Evolutionary conservation across 2,329 filamentous ascomycete genomes (phyloP).

Genomic region (Aspergillus neoniger): DNA sequence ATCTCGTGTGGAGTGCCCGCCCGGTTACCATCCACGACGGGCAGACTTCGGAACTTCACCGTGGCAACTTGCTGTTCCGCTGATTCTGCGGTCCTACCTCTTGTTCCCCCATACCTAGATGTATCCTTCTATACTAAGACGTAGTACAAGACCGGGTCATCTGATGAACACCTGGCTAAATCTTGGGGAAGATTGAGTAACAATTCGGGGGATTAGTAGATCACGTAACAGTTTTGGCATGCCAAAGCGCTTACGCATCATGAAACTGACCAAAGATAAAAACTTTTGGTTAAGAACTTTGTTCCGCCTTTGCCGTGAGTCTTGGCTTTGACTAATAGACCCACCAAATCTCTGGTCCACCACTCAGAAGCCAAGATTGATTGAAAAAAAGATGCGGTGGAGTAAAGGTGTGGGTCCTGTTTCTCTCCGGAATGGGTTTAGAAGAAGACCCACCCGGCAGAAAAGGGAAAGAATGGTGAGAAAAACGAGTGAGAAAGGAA

Average conservation of each 20-base stretch:
- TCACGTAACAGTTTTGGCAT: neutral
- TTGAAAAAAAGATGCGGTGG: neutral
- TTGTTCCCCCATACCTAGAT: neutral
- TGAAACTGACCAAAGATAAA: neutral
- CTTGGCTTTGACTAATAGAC: neutral
- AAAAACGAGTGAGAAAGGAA: conserved; percentile 15
- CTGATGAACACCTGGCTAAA: neutral
- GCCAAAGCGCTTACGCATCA: neutral
- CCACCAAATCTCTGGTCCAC: neutral
- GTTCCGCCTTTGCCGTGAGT: neutral
- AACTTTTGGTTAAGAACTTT: neutral
- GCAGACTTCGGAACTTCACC: neutral
- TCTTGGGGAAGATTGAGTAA: neutral
- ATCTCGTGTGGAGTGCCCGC: conserved; percentile 7
- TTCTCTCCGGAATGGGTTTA: conserved; percentile 2
- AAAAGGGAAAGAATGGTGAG: neutral
- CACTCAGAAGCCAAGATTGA: neutral
- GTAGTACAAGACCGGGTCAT: neutral
- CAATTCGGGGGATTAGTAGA: neutral
- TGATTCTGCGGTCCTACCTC: neutral
- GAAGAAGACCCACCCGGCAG: conserved; percentile 5
- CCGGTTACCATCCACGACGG: neutral
- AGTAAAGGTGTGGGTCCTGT: neutral
- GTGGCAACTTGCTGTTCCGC: neutral
- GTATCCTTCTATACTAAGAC: neutral